Conservation (phyloP, 2,329 filamentous ascomycete species). For the Grosmannia clavigera region DNA sequence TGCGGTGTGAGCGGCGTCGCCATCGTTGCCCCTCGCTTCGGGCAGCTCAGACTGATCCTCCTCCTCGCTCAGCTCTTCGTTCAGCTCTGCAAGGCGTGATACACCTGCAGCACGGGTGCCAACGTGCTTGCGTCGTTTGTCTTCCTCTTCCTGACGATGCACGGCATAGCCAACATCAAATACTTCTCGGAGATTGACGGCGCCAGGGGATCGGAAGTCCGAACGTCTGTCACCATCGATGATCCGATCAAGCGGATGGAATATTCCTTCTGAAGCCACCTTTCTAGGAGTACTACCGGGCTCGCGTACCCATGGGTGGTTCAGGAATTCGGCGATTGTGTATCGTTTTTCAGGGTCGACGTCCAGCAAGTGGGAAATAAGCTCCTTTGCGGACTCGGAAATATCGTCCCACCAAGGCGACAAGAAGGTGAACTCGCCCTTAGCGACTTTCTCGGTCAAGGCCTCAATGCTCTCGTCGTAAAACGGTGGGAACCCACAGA, state of each 20-base stretch:
- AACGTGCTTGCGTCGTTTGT: conserved; percentile 78
- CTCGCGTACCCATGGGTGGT: conserved; percentile 84
- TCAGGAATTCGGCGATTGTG: conserved; percentile 82
- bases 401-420: conserved; percentile 99
- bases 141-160: conserved; percentile 90
- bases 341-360: conserved; percentile 94
- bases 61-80: conserved; percentile 57
- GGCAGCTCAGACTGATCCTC: conserved; percentile 20
- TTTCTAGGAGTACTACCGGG: conserved; percentile 47
- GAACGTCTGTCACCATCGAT: conserved; percentile 53
- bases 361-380: conserved; percentile 84
- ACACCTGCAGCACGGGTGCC: conserved; percentile 53
- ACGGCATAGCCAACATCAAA: conserved; percentile 98
- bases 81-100: conserved; percentile 46
- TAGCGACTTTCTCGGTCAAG: conserved; percentile 92
- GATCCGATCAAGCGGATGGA: conserved; percentile 46
- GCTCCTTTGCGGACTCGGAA: conserved; percentile 83
- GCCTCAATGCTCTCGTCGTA: conserved; percentile 98
- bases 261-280: conserved; percentile 26
- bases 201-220: conserved; percentile 92
- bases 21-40: conserved; percentile 18
- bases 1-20: conserved; percentile 22
- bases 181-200: conserved; percentile 89
- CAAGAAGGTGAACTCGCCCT: conserved; percentile 92
- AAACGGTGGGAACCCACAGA: conserved; percentile 96